phyloP scores from a whole-genome alignment of 331 rosid genomes.

The Prunus yedoensis region DNA sequence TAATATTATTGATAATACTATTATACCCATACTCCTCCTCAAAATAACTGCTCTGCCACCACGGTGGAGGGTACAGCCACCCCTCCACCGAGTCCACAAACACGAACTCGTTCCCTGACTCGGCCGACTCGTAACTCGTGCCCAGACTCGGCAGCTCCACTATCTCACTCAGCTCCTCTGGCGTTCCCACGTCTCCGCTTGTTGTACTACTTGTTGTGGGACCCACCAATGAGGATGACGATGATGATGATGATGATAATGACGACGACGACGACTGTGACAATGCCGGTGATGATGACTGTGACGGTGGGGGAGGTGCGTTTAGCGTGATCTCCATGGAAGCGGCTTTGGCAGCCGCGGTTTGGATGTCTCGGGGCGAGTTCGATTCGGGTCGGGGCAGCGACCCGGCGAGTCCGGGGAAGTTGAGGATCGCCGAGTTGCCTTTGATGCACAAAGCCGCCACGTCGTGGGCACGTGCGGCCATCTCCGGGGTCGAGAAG shows the following conservation, averaged over 20 bases:
- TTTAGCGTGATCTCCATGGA: slow-evolving; percentile 47
- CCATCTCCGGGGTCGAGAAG: slow-evolving; percentile 90
- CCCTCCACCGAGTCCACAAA: slow-evolving; percentile 40
- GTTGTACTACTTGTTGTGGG: background rate
- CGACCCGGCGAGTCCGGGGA: slow-evolving; percentile 63
- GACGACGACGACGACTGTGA: slow-evolving; percentile 22
- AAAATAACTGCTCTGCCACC: slow-evolving; percentile 29
- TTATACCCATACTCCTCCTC: slow-evolving; percentile 29
- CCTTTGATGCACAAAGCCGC: slow-evolving; percentile 85
- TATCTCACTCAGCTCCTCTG: slow-evolving; percentile 79
- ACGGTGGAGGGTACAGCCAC: slow-evolving; percentile 37
- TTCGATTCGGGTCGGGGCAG: slow-evolving; percentile 79
- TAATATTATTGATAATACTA: background rate
- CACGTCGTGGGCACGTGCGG: slow-evolving; percentile 98
- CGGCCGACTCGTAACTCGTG: slow-evolving; percentile 46
- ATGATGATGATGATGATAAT: slow-evolving; percentile 19
- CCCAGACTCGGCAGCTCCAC: slow-evolving; percentile 59
- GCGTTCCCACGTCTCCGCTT: slow-evolving; percentile 37
- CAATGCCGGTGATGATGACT: background rate
- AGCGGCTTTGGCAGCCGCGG: slow-evolving; percentile 84
- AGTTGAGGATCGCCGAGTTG: slow-evolving; percentile 82
- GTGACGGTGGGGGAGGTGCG: slow-evolving; percentile 8
- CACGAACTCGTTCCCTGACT: slow-evolving; percentile 37
- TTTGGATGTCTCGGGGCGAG: slow-evolving; percentile 83
- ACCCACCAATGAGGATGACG: slow-evolving; percentile 16